Conservation (phyloP, 2,329 filamentous ascomycete species). For the Chrysosphaeria jannelii region DNA sequence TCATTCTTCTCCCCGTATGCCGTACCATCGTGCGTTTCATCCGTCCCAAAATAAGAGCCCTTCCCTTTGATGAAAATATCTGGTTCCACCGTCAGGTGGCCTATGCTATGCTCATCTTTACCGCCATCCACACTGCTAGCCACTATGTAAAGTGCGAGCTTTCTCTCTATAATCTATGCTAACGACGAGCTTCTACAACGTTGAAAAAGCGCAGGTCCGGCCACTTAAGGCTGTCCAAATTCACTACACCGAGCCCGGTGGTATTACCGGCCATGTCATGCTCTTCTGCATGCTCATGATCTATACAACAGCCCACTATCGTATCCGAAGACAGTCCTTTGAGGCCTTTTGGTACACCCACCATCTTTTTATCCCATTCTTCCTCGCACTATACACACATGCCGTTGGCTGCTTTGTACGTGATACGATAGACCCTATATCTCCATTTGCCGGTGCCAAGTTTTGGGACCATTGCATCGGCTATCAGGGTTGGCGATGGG, state of each 20-base stretch:
- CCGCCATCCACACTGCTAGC: slow-evolving; percentile 39
- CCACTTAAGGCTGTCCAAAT: slow-evolving; percentile 60
- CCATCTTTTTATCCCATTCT: slow-evolving; percentile 89
- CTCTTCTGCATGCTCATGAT: slow-evolving; percentile 96
- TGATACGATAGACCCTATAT: slow-evolving; percentile 38
- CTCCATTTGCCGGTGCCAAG: slow-evolving; percentile 50
- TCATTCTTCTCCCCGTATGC: slow-evolving; percentile 87
- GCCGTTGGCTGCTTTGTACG: slow-evolving; percentile 91
- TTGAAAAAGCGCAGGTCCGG: slow-evolving; percentile 61
- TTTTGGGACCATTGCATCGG: slow-evolving; percentile 91
- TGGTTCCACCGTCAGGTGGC: slow-evolving; percentile 94
- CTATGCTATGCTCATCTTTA: slow-evolving; percentile 65
- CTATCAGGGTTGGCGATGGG: slow-evolving; percentile 93
- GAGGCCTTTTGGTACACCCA: slow-evolving; percentile 99
- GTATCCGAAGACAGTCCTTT: slow-evolving; percentile 87
- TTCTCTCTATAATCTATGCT: not conserved
- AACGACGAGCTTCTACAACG: slow-evolving; percentile 54
- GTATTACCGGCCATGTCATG: slow-evolving; percentile 92
- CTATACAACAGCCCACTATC: slow-evolving; percentile 81
- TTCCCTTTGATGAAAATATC: slow-evolving; percentile 84
- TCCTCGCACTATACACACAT: slow-evolving; percentile 83
- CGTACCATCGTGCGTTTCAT: slow-evolving; percentile 62
- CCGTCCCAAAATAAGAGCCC: slow-evolving; percentile 58
- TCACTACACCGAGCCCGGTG: slow-evolving; percentile 67
- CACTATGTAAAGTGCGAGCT: slow-evolving; percentile 95